These are phyloP conservation scores for Zopfia rhizophila DNA, from an alignment of 2,329 filamentous ascomycete species.

Conservation along the genomic window DNA sequence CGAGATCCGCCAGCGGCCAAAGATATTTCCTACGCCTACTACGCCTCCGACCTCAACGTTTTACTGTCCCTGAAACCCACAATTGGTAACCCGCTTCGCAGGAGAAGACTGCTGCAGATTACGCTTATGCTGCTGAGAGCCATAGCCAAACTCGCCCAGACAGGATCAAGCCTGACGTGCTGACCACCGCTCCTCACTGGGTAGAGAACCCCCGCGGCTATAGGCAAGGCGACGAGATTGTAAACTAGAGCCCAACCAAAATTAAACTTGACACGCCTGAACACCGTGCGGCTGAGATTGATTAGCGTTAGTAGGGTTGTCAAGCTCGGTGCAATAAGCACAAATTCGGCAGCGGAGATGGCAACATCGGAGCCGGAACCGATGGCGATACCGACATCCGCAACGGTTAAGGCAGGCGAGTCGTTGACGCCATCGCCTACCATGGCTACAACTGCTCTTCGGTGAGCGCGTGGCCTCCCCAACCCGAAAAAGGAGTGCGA, in stretches of 20 bases:
- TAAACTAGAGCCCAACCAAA: slow-evolving; percentile 84
- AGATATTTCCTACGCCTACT: too few species aligned
- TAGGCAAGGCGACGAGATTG: slow-evolving; percentile 76
- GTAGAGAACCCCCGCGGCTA: slow-evolving; percentile 81
- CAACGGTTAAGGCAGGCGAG: slow-evolving; percentile 77
- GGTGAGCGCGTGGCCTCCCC: background rate
- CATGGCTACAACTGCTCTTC: slow-evolving; percentile 73
- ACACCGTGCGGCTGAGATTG: slow-evolving; percentile 73
- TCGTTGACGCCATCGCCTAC: slow-evolving; percentile 87
- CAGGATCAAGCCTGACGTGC: slow-evolving; percentile 73
- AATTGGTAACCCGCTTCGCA: too few species aligned
- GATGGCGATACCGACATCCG: slow-evolving; percentile 82
- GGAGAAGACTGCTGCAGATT: slow-evolving; percentile 77
- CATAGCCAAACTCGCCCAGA: slow-evolving; percentile 89
- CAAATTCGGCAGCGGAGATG: slow-evolving; percentile 81
- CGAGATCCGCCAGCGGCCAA: too few species aligned
- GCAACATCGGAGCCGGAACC: slow-evolving; percentile 81
- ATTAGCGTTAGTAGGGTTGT: slow-evolving; percentile 75
- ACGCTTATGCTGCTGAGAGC: slow-evolving; percentile 87
- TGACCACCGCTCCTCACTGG: slow-evolving; percentile 57
- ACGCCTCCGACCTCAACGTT: too few species aligned
- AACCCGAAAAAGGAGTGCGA: slow-evolving; percentile 6
- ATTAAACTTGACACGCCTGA: slow-evolving; percentile 79
- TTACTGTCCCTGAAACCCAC: too few species aligned
- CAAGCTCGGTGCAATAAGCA: slow-evolving; percentile 76